Conservation (phyloP, 805 yeast genomes). For the Candida nemodendra region DNA sequence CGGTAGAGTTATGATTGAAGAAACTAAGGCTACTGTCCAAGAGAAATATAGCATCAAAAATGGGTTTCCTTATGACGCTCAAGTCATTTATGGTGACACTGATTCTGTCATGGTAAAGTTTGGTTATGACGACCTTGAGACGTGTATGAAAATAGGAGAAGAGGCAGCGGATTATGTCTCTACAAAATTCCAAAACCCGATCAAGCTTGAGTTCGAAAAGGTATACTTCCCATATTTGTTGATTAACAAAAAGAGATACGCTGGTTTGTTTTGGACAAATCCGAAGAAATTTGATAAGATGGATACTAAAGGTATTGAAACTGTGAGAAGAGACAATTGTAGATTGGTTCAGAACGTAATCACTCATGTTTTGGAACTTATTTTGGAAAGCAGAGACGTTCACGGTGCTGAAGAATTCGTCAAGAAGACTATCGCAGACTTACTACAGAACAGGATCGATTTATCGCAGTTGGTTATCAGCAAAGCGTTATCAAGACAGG, state of each 20-base stretch:
- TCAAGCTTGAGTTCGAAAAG: constrained; percentile 93
- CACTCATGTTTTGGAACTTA: constrained; percentile 81
- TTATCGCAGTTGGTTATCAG: constrained; percentile 91
- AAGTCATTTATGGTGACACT: constrained; percentile 96
- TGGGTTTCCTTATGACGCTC: constrained; percentile 81
- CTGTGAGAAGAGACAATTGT: constrained; percentile 97
- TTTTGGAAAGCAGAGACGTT: constrained; percentile 85
- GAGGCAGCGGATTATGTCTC: constrained; percentile 93
- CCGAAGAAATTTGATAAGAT: constrained; percentile 91
- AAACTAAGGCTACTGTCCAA: constrained; percentile 84
- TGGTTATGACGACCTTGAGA: constrained; percentile 75
- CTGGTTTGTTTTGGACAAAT: constrained; percentile 94
- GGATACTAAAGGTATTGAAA: constrained; percentile 98
- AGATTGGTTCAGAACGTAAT: constrained; percentile 91
- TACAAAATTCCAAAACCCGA: constrained; percentile 74
- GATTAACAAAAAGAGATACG: constrained; percentile 95
- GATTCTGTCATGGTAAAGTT: constrained; percentile 99
- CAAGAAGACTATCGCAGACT: constrained; percentile 82
- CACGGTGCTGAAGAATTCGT: constrained; percentile 82
- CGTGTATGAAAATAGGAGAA: constrained; percentile 88
- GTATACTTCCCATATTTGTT: constrained; percentile 92
- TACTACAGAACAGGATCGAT: constrained; percentile 88
- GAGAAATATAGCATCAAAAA: constrained; percentile 73
- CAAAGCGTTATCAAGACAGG: constrained; percentile 83
- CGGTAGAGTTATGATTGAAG: constrained; percentile 96